Percentiles rank a stretch among this genome's conserved stretches.
phyloP scores from a whole-genome alignment of 495 filamentous ascomycete species.

The Penicillium paradoxum region DNA sequence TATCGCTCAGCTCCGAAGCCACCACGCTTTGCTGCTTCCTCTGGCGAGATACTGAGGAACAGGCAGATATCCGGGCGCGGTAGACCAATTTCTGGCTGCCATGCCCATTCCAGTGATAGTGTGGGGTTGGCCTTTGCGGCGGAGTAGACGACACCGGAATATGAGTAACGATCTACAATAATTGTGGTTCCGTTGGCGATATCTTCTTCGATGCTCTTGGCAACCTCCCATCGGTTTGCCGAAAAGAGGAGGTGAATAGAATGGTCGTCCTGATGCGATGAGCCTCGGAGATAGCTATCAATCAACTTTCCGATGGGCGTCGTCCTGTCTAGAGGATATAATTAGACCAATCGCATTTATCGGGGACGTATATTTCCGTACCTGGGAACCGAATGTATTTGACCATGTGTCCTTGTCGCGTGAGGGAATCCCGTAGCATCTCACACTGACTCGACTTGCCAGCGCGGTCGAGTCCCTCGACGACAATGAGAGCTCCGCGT shows the following conservation, averaged over 20 bases:
- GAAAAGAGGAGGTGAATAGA: constrained; percentile 93
- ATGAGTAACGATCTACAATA: constrained; percentile 89
- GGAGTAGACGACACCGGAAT: constrained; percentile 90
- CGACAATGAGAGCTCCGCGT: constrained; percentile 76
- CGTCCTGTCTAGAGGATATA: constrained; percentile 58
- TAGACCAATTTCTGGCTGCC: constrained; percentile 77
- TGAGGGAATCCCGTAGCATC: constrained; percentile 59
- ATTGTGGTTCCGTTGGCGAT: constrained; percentile 65
- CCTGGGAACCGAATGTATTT: constrained; percentile 84
- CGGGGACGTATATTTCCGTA: constrained; percentile 32
- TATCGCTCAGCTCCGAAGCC: constrained; percentile 88
- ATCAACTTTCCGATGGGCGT: constrained; percentile 91
- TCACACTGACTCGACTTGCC: constrained; percentile 95
- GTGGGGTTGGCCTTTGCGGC: constrained; percentile 76
- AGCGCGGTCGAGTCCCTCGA: constrained; percentile 90
- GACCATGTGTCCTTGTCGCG: constrained; percentile 57
- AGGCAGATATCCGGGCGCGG: constrained; percentile 83
- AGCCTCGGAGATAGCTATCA: constrained; percentile 72
- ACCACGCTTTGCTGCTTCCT: constrained; percentile 66
- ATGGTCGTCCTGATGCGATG: constrained; percentile 79
- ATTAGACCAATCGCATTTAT: constrained; percentile 12
- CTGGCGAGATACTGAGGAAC: constrained; percentile 75
- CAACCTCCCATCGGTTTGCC: constrained; percentile 91
- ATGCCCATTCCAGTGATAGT: constrained; percentile 71
- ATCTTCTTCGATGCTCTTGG: constrained; percentile 57